Base-by-base conservation (phyloP, 2,329 filamentous ascomycete genomes). In the Penicillium griseofulvum region DNA sequence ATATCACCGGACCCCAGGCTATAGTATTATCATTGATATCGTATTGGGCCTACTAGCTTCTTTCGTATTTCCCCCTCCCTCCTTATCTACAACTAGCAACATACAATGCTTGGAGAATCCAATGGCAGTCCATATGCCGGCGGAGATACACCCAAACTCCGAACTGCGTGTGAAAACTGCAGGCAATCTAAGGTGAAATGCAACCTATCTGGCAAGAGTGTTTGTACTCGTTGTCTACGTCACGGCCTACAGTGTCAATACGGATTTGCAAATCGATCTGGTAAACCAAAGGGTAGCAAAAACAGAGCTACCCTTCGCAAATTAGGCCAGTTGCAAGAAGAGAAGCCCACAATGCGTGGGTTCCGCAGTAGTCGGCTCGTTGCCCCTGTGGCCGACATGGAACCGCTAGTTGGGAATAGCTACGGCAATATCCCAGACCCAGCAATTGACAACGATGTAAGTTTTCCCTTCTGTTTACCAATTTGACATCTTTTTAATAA, bases 181-280 rank as follows among this genome's bases (percentile, higher is more conserved):
- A 65, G 72, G 31, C 72, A 74, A 56, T 74, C 72, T 28, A 74
- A 74, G 53, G 72, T 74, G 41, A 74, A 74, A 61, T 74, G 72
- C 61, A 71, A 71, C 50, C 38, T 72, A 36, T 71, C 70, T 2
- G 69, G 70, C 42, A 71, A 72, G 47, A 67, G 67, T 42, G 64
- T 68, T n/a, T 74, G 72, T 59, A 68, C 68, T 37, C 70, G 72
- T 14, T 74, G 72, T 59, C 64, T 70, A 33, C 72, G 71, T 16
- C 71, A 74, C 56, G 71, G 71, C 9, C 55, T 74, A 42, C 66
- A 67, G 44, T 74, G 72, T 52, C 68, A 68, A 56, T 74, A 74
- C 53, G 68, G 71, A 34, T 67, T 71, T 49, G 72, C 72, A 43
- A 74, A 73, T 54, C 70, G 72, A 26, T 73, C 72, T 17, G 72